Base-by-base conservation (phyloP, 306 rosid species). In the Cucurbita ficifolia region DNA sequence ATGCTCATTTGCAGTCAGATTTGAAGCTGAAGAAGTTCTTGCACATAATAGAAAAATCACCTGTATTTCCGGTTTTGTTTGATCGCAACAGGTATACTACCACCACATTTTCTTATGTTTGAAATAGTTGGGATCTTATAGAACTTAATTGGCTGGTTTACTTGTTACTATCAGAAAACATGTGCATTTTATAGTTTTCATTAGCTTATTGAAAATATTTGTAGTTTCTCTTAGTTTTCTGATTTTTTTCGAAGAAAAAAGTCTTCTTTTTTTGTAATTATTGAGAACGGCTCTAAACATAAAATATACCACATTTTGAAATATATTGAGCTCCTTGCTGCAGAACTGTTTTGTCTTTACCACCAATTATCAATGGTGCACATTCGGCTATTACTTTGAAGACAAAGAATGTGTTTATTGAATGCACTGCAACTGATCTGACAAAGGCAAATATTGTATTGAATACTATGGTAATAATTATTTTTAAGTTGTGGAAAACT, bases 371-470 rank as follows among this genome's bases (percentile, higher is more conserved):
- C 43, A 94, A 94, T 81, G 88, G 97, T 73, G 96, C 97, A 16
- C 96, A 87, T 78, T 90, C 98, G 14, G 98, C 98, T 71, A 90
- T 94, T 79, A 86, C 89, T 70, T 75, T 90, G 75, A 89, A 89
- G 86, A 94, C 97, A 3, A 90, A 85, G 88, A 90, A 86, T 43
- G 88, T 94, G 24, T 86, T 90, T 49, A 84, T 94, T 78, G 98
- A 94, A 86, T 94, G 98, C 78, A 94, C 98, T 17, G 98, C 98
- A 12, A 90, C 98, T 75, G 98, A 94, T 83, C 83, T 89, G 78
- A 94, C 97, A 40, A 94, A 94, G 84, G 98, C 98, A 12, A 94
- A 94, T 68, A 84, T 87, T 75, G 98, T 94, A 82, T 86, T 94
- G 61, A 94, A 94, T 84, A 90, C 96, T 61, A 86, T 92, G 86